Evolutionary conservation across 306 rosid species (phyloP), one percentile per base, ranked within the genome.

Genomic region (Dalbergia oliveri): DNA sequence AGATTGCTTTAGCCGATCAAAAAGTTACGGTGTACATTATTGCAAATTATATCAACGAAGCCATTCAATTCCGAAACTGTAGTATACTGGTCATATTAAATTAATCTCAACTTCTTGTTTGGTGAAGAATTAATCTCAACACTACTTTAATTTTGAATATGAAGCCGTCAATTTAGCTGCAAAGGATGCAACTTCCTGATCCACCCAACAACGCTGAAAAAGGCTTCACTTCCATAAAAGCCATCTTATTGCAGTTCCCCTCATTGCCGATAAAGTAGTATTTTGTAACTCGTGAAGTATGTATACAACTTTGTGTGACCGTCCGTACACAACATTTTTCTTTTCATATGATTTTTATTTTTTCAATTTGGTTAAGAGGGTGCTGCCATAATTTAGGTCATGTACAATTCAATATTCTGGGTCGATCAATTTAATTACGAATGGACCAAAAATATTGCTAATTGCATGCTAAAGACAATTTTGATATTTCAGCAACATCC

Each of bases 181-280:
- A 16, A 66, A 66, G 54, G 13, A 66, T 43, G 53, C 35, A 66
- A 18, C 54, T 19, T 65, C 31, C 70, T 37, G 9, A 39, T 34
- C 70, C 50, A 65, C 54, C 54, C 72, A 41, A 66, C 72, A 66
- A 11, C 31, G 1, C 34, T 9, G 34, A 19, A 66, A 65, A 66
- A 43, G 69, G 54, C 54, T 41, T 43, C 35, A 5, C 56, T 43
- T 66, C 53, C 72, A 43, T 35, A 35, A 34, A 64, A 15, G 23
- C 69, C 49, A 47, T 35, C 41, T 64, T 35, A 64, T 64, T 64
- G 69, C 45, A 13, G 44, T 14, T 62, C 67, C 67, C 67, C 67
- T 60, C 41, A 26, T 60, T 1, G n/a, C 39, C 7, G 9, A 33
- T 43, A 7, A 43, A 43, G 15, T 6, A 4, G 67, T 35, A 65